A percentile compares a stretch with the other conserved stretches of the same genome.
Conservation (phyloP, 202 grass and related monocot species). For the Hordeum pubiflorum region DNA sequence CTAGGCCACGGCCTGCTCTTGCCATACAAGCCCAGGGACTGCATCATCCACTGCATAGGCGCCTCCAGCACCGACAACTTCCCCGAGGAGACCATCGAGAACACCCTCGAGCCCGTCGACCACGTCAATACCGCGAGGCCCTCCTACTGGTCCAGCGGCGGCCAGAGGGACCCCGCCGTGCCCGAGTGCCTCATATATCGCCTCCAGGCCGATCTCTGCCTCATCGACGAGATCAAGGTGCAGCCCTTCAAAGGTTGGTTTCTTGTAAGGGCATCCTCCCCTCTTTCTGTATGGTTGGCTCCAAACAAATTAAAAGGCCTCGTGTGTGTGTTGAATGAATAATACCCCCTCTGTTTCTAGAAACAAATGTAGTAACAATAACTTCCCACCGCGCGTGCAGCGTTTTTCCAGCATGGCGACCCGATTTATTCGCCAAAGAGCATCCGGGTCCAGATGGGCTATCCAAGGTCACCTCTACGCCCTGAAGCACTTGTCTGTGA, state of each 20-base stretch:
- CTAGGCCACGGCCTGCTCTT: constrained; percentile 30
- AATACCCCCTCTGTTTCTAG: too few species aligned
- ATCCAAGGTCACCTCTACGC: constrained; percentile 30
- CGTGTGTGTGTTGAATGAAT: too few species aligned
- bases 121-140: constrained; percentile 1
- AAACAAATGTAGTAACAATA: too few species aligned
- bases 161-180: constrained; percentile 34
- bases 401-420: constrained; percentile 40
- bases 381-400: constrained; percentile 21
- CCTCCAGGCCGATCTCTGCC: constrained; percentile 41
- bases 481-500: constrained; percentile 27
- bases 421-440: constrained; percentile 69
- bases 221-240: constrained; percentile 59
- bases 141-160: constrained; percentile 78
- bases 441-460: constrained; percentile 55
- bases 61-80: constrained; percentile 88
- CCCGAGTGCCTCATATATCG: constrained; percentile 55
- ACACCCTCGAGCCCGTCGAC: constrained; percentile 51
- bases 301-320: too few species aligned
- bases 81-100: constrained; percentile 58
- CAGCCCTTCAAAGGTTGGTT: constrained; percentile 64
- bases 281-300: background rate
- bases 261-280: too few species aligned
- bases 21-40: background rate
- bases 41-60: constrained; percentile 36